phyloP scores from a whole-genome alignment of 2,329 filamentous ascomycete genomes.

The Monilinia vaccinii-corymbosi region DNA sequence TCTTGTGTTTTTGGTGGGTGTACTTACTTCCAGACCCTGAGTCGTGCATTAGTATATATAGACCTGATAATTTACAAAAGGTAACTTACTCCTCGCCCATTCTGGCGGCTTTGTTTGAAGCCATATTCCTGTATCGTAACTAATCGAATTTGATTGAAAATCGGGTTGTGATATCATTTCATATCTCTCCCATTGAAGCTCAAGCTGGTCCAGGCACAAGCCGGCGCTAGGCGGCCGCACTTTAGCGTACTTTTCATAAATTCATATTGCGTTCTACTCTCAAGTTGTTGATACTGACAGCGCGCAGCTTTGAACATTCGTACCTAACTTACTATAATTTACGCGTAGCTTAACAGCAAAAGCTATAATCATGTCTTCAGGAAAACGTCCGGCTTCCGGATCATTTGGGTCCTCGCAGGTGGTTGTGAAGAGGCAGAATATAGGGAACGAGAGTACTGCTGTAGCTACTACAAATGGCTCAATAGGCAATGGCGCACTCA shows the following conservation, averaged over 20 bases:
- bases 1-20: not conserved
- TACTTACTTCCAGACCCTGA: slow-evolving; percentile 33
- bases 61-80: not conserved
- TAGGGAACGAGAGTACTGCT: slow-evolving; percentile 40
- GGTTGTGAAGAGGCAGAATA: slow-evolving; percentile 82
- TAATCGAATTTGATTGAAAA: not conserved
- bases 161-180: not conserved
- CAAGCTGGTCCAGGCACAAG: slow-evolving; percentile 4
- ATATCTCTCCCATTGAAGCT: not conserved
- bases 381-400: slow-evolving; percentile 85
- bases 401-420: slow-evolving; percentile 72
- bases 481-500: slow-evolving; percentile 50
- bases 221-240: slow-evolving; percentile 1
- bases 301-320: not conserved
- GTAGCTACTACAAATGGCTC: slow-evolving; percentile 49
- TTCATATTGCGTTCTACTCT: not conserved
- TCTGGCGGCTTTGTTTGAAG: slow-evolving; percentile 57
- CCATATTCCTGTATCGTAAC: slow-evolving; percentile 31
- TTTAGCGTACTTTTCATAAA: slow-evolving; percentile 9
- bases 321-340: not conserved
- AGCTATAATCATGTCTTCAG: slow-evolving; percentile 60
- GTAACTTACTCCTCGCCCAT: slow-evolving; percentile 63
- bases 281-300: not conserved
- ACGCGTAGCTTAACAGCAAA: not conserved
- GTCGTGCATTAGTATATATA: slow-evolving; percentile 19